Evolutionary conservation across 257 asterid species (phyloP).

Genomic region (Galeopsis tetrahit): DNA sequence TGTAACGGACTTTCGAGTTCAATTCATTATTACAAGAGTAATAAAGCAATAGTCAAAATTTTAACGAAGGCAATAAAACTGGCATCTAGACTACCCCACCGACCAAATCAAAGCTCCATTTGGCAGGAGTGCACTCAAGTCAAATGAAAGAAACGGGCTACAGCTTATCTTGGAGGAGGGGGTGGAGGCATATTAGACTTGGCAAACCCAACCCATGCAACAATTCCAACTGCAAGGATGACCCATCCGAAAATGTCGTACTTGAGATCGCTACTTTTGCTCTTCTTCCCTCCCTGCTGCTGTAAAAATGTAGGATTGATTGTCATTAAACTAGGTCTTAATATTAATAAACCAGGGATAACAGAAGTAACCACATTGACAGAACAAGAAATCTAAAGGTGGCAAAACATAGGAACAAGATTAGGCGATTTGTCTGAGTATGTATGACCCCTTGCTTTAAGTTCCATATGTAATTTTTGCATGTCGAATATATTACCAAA

Average conservation of each 20-base stretch:
- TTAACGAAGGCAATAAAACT: slow-evolving; percentile 4
- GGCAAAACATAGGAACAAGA: not conserved
- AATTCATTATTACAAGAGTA: not conserved
- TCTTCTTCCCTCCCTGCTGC: slow-evolving; percentile 55
- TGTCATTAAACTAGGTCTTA: slow-evolving; percentile 12
- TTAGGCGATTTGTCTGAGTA: not conserved
- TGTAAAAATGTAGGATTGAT: slow-evolving; percentile 18
- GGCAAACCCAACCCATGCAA: slow-evolving; percentile 62
- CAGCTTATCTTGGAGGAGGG: slow-evolving; percentile 44
- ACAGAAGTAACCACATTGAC: not conserved
- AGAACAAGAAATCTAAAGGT: not conserved
- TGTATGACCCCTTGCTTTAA: not conserved
- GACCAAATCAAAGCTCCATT: slow-evolving; percentile 11
- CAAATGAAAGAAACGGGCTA: slow-evolving; percentile 6
- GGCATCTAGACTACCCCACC: slow-evolving; percentile 27
- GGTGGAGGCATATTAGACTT: slow-evolving; percentile 61
- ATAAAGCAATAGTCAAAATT: slow-evolving; percentile 27
- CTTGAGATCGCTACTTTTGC: slow-evolving; percentile 52
- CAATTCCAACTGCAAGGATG: slow-evolving; percentile 58
- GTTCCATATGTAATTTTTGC: not conserved
- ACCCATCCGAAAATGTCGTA: slow-evolving; percentile 68
- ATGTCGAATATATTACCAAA: not conserved
- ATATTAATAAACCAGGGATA: not conserved
- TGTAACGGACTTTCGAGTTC: not conserved
- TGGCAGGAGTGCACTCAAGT: slow-evolving; percentile 11